Evolutionary conservation across 2,329 filamentous ascomycete species (phyloP), one percentile per base, ranked within the genome.

Genomic region (Aspergillus floridensis): DNA sequence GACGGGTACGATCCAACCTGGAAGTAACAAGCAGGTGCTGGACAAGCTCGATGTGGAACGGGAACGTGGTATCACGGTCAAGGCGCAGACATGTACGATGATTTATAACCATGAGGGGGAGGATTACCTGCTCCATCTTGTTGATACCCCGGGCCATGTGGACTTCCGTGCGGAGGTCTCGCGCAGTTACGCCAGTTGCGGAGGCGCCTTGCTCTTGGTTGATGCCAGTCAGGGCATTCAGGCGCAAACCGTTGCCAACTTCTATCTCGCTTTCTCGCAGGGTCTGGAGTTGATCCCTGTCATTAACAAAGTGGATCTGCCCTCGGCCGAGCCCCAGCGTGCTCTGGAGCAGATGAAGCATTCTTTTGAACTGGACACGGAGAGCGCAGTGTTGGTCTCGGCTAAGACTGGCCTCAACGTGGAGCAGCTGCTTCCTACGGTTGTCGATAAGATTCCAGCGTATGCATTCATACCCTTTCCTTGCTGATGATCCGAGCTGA

Each of bases 51-150:
- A 99, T 74, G 95, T 99, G 57, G 95, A 99, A 79, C 84, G 95
- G 54, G 92, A 98, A 77, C 86, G 95, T 44, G 95, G 95, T 62
- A 99, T 99, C 74, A 99, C 95, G 0, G 95, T 99, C 74, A 99
- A 99, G 81, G 95, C 95, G 57, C 95, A 99, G 80, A 98, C 95
- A 59, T 98, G 95, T 77, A 95, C 89, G 58, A 99, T 99, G 95
- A 85, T 99, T 55, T 96, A 97, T 80, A 92, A 89, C 29, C 82
- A 96, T 78, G 81, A 89, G 19, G 93, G 90, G 16, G 80, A 89
- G 32, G 95, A 99, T 75, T 98, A 98, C 74, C 83, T 99, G 58
- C 82, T 99, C 31, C 95, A 99, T 76, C 83, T 99, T 29, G 93
- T 99, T 59, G 95, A 99, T 75, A 99, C 95, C 0, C 95, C 95